phyloP scores from a whole-genome alignment of 345 rosid genomes.

The Excoecaria agallocha region DNA sequence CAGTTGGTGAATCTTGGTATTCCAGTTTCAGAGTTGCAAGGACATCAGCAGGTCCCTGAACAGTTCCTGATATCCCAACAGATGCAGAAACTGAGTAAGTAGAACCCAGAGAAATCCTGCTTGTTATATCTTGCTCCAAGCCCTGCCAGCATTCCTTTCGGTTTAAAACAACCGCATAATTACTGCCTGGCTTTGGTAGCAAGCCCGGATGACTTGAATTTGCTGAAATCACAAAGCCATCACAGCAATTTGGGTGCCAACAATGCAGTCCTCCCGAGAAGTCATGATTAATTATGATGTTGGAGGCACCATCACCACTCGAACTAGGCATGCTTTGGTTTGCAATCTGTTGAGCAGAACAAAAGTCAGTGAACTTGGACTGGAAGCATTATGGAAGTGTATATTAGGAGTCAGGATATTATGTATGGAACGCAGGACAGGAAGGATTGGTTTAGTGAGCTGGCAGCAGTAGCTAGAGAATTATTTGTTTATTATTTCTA shows the following conservation, averaged over 20 bases:
- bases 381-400: background rate
- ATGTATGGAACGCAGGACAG: background rate
- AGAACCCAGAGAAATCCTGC: slow-evolving; percentile 49
- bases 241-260: slow-evolving; percentile 79
- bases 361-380: background rate
- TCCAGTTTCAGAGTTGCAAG: slow-evolving; percentile 78
- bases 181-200: slow-evolving; percentile 30
- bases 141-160: slow-evolving; percentile 94
- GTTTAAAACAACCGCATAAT: slow-evolving; percentile 70
- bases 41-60: slow-evolving; percentile 55
- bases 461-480: no score
- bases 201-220: slow-evolving; percentile 36
- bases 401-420: background rate
- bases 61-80: slow-evolving; percentile 69
- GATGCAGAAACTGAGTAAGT: slow-evolving; percentile 62
- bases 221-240: slow-evolving; percentile 54
- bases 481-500: no score
- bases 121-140: slow-evolving; percentile 84
- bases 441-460: background rate
- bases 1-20: slow-evolving; percentile 44
- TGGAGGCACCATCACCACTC: slow-evolving; percentile 20
- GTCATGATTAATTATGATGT: slow-evolving; percentile 64
- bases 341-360: slow-evolving; percentile 30
- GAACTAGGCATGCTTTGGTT: slow-evolving; percentile 32
- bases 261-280: slow-evolving; percentile 66